Evolutionary conservation across 2,329 filamentous ascomycete species (phyloP).

Genomic region (Sporothrix brunneoviolacea): DNA sequence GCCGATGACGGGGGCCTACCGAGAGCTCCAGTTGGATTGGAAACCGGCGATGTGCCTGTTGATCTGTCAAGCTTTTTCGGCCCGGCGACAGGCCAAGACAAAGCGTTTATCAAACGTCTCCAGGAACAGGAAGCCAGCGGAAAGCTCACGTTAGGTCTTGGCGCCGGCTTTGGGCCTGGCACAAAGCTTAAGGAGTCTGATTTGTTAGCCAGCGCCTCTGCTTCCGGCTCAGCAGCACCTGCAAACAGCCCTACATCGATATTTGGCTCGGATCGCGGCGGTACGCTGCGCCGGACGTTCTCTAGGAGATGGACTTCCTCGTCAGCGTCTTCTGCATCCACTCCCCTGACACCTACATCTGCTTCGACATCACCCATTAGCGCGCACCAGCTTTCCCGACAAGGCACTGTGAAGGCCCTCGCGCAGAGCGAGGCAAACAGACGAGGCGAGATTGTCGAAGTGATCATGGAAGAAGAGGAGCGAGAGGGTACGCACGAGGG

Average conservation of each 20-base stretch:
- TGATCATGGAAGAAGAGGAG: conserved; percentile 38
- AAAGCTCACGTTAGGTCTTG: conserved; percentile 51
- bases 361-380: conserved; percentile 14
- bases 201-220: conserved; percentile 33
- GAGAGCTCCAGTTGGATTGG: neutral
- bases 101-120: conserved; percentile 37
- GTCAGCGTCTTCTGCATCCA: conserved; percentile 7
- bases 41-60: conserved; percentile 27
- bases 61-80: conserved; percentile 42
- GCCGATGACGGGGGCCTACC: conserved; percentile 18
- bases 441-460: conserved; percentile 52
- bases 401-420: conserved; percentile 40
- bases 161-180: conserved; percentile 44
- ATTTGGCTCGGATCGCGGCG: neutral
- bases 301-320: conserved; percentile 11
- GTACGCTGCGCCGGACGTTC: conserved; percentile 13
- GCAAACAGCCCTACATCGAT: neutral
- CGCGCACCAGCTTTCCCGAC: conserved; percentile 12
- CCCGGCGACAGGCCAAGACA: conserved; percentile 38
- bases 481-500: conserved; percentile 32
- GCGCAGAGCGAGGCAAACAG: conserved; percentile 55
- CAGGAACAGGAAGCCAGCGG: conserved; percentile 50
- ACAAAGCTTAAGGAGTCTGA: conserved; percentile 43
- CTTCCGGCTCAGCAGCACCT: neutral
- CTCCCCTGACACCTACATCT: neutral